Evolutionary conservation across 805 yeast genomes (phyloP), one percentile per base, ranked within the genome.

Genomic region (Zygoascus flipseniorum): DNA sequence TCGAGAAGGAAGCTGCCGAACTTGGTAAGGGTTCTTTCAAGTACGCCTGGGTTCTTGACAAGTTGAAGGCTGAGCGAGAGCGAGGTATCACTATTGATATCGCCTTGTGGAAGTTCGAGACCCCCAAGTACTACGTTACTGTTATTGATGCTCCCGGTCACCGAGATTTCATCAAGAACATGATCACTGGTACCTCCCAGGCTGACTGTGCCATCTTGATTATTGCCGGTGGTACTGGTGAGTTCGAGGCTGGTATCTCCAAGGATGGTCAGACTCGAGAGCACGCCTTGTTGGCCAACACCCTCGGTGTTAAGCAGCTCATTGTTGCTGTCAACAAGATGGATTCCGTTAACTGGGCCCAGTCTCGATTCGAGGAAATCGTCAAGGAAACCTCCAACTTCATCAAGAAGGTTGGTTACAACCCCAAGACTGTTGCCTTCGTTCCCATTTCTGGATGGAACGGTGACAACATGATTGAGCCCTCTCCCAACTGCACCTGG

Each of bases 1-100:
- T 88, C 79, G 96, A 88, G 81, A 85, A 89, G 83, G 96, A 89
- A 79, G 96, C 96, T 71, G 95, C 93, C 72, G 96, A 89, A 77
- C 86, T 86, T 74, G 96, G 96, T 71, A 88, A 87, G 83, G 93
- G 95, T 77, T 89, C 96, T 72, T 89, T 89, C 89, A 88, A 89
- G 79, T 86, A 88, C 86, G 96, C 96, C 69, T 88, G 96, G 96
- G 95, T 89, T 68, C 82, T 89, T 76, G 96, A 89, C 81, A 88
- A 88, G 77, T 80, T 89, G 67, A 86, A 86, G 86, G 95, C 95
- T 72, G 96, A 89, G 81, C 84, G 96, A 77, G 92, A 86, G 76
- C 86, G 96, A 80, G 96, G 96, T 85, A 88, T 88, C 81, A 88
- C 96, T 73, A 88, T 88, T 69, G 95, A 88, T 75, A 87, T 88